A percentile compares a stretch with the other conserved stretches of the same genome.
Conservation (phyloP, 495 filamentous ascomycete species). For the Penicillium dipodomyicola region DNA sequence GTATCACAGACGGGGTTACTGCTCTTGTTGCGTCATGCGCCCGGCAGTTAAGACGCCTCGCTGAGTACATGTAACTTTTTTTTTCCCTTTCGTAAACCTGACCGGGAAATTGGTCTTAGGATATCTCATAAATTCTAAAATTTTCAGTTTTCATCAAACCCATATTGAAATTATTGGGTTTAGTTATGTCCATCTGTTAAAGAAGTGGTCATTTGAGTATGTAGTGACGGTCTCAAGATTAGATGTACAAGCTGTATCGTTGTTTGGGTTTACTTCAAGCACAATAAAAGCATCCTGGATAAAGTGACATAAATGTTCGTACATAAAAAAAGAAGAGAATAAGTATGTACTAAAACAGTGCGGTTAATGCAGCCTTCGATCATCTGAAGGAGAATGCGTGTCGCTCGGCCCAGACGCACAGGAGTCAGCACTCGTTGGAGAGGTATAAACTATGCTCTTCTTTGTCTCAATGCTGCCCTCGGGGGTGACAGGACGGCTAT, state of each 20-base stretch:
- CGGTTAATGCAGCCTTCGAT: neutral
- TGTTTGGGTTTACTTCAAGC: neutral
- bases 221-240: neutral
- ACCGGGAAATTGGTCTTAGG: no score
- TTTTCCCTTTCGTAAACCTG: no score
- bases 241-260: neutral
- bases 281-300: neutral
- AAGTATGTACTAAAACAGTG: neutral
- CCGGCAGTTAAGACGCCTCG: no score
- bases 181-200: neutral
- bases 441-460: constrained; percentile 17
- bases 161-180: neutral
- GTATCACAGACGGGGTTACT: no score
- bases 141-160: no score
- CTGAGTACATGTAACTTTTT: no score
- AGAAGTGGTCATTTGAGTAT: neutral
- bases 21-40: no score
- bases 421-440: constrained; percentile 25
- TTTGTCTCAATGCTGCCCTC: constrained; percentile 23
- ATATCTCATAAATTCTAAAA: no score
- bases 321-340: neutral
- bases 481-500: constrained; percentile 19
- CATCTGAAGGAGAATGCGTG: neutral
- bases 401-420: constrained; percentile 11
- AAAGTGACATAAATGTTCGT: neutral